phyloP scores from a whole-genome alignment of 1,284 basidiomycete species.

The Mycena sp. region DNA sequence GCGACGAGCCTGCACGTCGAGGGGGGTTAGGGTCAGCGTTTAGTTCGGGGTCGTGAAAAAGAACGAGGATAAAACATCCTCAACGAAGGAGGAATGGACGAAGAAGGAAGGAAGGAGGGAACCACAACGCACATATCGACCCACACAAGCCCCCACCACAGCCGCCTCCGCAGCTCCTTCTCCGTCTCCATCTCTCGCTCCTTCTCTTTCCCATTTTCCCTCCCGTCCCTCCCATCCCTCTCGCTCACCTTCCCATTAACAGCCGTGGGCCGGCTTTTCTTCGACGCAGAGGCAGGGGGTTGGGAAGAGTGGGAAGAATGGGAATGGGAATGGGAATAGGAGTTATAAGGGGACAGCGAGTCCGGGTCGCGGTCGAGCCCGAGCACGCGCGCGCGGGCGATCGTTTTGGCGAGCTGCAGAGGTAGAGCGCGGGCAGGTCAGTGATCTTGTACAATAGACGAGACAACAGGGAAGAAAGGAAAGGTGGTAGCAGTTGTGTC shows the following conservation, averaged over 20 bases:
- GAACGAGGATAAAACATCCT: background rate
- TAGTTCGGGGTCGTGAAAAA: no score
- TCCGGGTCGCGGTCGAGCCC: no score
- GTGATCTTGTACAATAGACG: background rate
- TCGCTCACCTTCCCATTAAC: background rate
- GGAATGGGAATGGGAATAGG: background rate
- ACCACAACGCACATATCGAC: constrained; percentile 30
- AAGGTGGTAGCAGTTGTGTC: background rate
- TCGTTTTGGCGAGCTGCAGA: constrained; percentile 23
- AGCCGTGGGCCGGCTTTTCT: background rate
- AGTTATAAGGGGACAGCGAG: background rate
- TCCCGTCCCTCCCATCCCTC: background rate
- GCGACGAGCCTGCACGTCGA: constrained; percentile 1
- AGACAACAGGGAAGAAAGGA: background rate
- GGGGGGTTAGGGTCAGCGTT: no score
- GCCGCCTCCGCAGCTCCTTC: constrained; percentile 14
- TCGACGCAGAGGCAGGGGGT: background rate
- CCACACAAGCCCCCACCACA: constrained; percentile 26
- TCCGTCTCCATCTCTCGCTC: background rate
- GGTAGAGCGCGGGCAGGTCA: background rate
- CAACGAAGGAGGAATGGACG: no score
- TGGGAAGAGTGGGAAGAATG: background rate
- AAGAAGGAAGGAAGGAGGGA: no score
- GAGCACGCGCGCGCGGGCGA: constrained; percentile 18
- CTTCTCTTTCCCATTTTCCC: background rate